phyloP scores from a whole-genome alignment of 2,329 filamentous ascomycete species.

The Clathrospora elynae region DNA sequence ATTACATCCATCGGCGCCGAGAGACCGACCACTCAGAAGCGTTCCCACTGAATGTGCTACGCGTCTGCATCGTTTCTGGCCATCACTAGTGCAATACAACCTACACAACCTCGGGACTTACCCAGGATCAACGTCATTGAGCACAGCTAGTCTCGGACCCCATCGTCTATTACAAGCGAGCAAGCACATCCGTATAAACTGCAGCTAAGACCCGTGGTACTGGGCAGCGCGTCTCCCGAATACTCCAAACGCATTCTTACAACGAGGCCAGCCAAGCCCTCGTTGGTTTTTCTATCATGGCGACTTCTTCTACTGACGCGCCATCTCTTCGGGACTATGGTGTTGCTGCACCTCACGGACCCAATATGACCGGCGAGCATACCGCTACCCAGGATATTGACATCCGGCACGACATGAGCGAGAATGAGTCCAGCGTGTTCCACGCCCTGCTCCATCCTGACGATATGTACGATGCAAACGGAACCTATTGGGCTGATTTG shows the following conservation, averaged over 20 bases:
- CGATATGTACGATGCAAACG: conserved; percentile 81
- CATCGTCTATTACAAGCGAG: conserved; percentile 3
- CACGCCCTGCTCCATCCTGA: conserved; percentile 82
- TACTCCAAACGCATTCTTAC: conserved; percentile 1
- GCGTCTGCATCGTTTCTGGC: conserved; percentile 19
- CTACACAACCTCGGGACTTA: conserved; percentile 1
- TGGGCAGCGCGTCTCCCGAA: not conserved
- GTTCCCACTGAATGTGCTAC: conserved; percentile 24
- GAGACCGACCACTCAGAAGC: conserved; percentile 25
- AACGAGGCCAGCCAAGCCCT: not conserved
- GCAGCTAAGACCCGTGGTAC: conserved; percentile 4
- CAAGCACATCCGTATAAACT: conserved; percentile 25
- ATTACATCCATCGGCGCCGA: conserved; percentile 8
- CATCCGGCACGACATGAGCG: conserved; percentile 57
- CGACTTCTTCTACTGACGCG: conserved; percentile 28
- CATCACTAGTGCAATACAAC: conserved; percentile 4
- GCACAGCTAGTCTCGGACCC: conserved; percentile 2
- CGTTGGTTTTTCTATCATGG: conserved; percentile 22
- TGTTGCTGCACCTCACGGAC: conserved; percentile 55
- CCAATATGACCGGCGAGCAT: conserved; percentile 53
- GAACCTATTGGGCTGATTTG: conserved; percentile 92
- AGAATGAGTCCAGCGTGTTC: conserved; percentile 68
- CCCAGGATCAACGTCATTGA: conserved; percentile 13
- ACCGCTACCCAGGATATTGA: conserved; percentile 49
- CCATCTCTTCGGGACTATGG: conserved; percentile 54